Conservation (phyloP, 352 stramenopile genomes). For the Pythium sp. region DNA sequence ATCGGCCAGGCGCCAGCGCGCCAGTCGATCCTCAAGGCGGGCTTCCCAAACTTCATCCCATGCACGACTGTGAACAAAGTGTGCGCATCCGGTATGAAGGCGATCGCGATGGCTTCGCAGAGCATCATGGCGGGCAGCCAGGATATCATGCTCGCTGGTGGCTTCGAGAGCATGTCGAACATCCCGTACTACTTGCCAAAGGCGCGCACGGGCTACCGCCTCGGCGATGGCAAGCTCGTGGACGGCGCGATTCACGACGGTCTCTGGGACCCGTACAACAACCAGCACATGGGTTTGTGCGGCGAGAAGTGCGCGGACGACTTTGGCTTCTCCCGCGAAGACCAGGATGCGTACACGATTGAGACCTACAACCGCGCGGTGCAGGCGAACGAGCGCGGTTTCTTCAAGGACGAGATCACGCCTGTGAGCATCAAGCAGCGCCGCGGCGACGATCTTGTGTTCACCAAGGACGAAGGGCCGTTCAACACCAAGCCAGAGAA, state of each 20-base stretch:
- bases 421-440: conserved; percentile 83
- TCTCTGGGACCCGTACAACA: conserved; percentile 97
- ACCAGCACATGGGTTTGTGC: conserved; percentile 95
- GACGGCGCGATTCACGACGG: conserved; percentile 94
- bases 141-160: conserved; percentile 91
- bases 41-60: conserved; percentile 89
- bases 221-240: conserved; percentile 91
- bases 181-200: conserved; percentile 96
- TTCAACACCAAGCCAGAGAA: conserved; percentile 90
- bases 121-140: conserved; percentile 86
- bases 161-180: conserved; percentile 98
- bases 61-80: conserved; percentile 99
- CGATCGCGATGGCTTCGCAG: conserved; percentile 80
- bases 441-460: conserved; percentile 54
- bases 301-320: conserved; percentile 93
- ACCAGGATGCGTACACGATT: conserved; percentile 95
- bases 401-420: conserved; percentile 91
- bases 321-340: conserved; percentile 75
- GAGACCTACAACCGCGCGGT: conserved; percentile 89
- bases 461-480: conserved; percentile 93
- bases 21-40: conserved; percentile 91
- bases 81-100: conserved; percentile 95
- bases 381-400: conserved; percentile 72
- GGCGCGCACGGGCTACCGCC: conserved; percentile 87
- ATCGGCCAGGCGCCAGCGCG: conserved; percentile 95